Base-by-base conservation (phyloP, 331 rosid species). In the Saraca asoca region DNA sequence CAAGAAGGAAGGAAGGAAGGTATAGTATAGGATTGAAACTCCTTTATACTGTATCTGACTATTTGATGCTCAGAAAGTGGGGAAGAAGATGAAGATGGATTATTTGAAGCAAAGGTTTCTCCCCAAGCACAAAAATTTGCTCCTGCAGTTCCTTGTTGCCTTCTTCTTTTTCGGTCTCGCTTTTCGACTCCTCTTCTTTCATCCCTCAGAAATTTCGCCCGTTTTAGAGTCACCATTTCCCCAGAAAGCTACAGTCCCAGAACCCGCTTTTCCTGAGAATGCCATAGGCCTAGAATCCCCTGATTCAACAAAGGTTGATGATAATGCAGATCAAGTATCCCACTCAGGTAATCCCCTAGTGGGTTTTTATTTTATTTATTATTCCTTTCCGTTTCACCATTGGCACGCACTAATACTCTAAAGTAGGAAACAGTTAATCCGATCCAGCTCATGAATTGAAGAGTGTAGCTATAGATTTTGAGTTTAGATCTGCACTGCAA, bases 81-180 rank as follows among this genome's bases (percentile, higher is more conserved):
- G 44, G 77, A 79, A 55, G 70, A 62, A 62, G 67, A 81, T 91
- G 96, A 87, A 84, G 82, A 54, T 76, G 46, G 85, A 73, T 53
- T 73, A 70, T 67, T 73, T 68, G 71, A 81, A 79, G 73, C 86
- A 51, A 45, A 72, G 74, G 66, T 34, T 77, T 54, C 67, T 66
- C n/a, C 74, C 61, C 20, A 79, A 80, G 63, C 86, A 78, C 66
- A 88, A 74, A 53, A 70, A 60, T 9, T 29, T 80, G 68, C 58
- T 82, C 6, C 61, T 83, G 39, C 90, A 88, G 80, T 58, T 83
- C 41, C 72, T 70, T 3, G 78, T 81, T n/a, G 67, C 80, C 35
- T 14, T 85, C 19, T 81, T 90, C 52, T 70, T 88, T 35, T 3
- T 82, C 31, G 95, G 88, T 58, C 66, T 94, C 39, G 89, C 88